phyloP scores from a whole-genome alignment of 371 early-diverging fungal genomes.

The Mortierella sp. region DNA sequence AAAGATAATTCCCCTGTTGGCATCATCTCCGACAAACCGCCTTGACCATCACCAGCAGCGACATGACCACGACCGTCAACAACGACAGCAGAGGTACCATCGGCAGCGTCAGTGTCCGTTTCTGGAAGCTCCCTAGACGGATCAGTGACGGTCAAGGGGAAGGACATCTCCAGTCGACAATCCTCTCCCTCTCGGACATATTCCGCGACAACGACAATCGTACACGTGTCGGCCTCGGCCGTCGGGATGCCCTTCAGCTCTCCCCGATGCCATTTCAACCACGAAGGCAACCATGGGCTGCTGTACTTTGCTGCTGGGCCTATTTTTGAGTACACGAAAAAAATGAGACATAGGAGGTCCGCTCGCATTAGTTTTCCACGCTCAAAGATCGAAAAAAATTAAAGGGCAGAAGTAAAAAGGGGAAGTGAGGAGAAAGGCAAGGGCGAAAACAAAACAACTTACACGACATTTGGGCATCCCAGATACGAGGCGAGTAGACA shows the following conservation, averaged over 20 bases:
- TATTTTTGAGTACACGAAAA: no score
- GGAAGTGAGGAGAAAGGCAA: conserved; percentile 1
- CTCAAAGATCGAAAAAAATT: no score
- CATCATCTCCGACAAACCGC: not conserved
- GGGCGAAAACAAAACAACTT: conserved; percentile 10
- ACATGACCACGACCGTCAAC: not conserved
- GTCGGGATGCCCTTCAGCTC: conserved; percentile 69
- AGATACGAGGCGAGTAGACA: conserved; percentile 70
- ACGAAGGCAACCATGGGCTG: conserved; percentile 73
- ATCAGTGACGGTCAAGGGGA: conserved; percentile 47
- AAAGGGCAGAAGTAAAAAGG: no score
- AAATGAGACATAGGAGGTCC: no score
- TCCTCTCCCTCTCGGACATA: conserved; percentile 69
- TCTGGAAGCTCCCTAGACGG: conserved; percentile 35
- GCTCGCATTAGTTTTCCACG: no score
- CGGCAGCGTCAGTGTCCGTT: not conserved
- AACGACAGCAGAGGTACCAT: not conserved
- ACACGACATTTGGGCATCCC: conserved; percentile 77
- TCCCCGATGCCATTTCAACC: conserved; percentile 77
- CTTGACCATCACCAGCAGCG: not conserved
- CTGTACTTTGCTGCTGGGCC: conserved; percentile 72
- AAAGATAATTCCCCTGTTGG: not conserved
- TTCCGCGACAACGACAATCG: conserved; percentile 66
- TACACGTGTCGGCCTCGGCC: conserved; percentile 60
- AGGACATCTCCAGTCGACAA: conserved; percentile 60